Conservation (phyloP, 805 yeast species). For the Lachancea sp. region DNA sequence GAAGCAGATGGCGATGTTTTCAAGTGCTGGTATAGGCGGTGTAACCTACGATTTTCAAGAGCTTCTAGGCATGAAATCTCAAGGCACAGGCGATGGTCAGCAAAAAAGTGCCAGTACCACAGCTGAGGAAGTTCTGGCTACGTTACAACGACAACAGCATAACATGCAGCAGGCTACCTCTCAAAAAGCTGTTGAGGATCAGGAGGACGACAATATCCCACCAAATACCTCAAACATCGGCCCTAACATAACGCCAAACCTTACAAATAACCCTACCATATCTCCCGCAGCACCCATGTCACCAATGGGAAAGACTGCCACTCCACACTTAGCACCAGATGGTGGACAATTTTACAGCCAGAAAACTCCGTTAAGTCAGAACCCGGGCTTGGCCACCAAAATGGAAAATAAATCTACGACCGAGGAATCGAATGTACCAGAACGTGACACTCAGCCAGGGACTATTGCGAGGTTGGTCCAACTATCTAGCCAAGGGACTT, state of each 20-base stretch:
- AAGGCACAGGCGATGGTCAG: constrained; percentile 16
- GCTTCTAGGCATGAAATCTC: constrained; percentile 18
- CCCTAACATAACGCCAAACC: constrained; percentile 19
- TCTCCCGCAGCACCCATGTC: constrained; percentile 24
- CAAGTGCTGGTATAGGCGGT: constrained; percentile 31
- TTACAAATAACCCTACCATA: constrained; percentile 23
- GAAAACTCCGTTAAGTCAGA: constrained; percentile 12
- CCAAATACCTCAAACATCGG: constrained; percentile 5
- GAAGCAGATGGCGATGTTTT: constrained; percentile 24
- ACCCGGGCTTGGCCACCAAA: constrained; percentile 11
- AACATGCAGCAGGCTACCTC: background rate
- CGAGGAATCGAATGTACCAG: constrained; percentile 15
- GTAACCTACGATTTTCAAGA: constrained; percentile 30
- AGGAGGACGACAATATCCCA: background rate
- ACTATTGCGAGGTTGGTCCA: constrained; percentile 21
- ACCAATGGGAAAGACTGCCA: constrained; percentile 17
- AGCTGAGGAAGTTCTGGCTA: constrained; percentile 30
- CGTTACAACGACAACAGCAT: constrained; percentile 21
- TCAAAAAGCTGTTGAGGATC: background rate
- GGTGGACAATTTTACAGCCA: constrained; percentile 11
- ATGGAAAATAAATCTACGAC: constrained; percentile 15
- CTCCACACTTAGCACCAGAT: background rate
- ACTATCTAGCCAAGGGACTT: constrained; percentile 29
- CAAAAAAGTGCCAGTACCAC: constrained; percentile 22
- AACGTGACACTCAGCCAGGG: constrained; percentile 12